Evolutionary conservation across 2,329 filamentous ascomycete species (phyloP).

Genomic region (Aureobasidium lini): DNA sequence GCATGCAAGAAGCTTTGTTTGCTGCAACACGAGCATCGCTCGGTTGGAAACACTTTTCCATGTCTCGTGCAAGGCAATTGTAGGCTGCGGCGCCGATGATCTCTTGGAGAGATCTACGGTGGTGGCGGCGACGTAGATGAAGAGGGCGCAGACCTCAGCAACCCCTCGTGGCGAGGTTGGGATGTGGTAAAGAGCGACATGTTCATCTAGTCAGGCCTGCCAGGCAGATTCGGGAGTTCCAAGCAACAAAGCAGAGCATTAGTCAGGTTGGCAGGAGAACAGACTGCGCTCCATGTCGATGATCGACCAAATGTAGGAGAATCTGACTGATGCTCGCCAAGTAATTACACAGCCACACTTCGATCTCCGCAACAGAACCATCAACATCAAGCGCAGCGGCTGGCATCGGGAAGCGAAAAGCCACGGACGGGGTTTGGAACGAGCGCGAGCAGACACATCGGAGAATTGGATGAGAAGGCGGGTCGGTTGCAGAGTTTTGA

Average conservation of each 20-base stretch:
- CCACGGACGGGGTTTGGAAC: conserved; percentile 6
- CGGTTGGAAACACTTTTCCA: background rate
- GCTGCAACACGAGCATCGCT: conserved; percentile 1
- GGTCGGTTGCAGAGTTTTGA: conserved; percentile 5
- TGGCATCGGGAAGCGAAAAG: conserved; percentile 9
- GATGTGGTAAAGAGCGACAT: background rate
- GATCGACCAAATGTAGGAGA: conserved; percentile 4
- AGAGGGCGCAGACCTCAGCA: background rate
- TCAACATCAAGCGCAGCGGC: conserved; percentile 1
- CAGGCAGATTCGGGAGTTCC: background rate
- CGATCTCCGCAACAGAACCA: background rate
- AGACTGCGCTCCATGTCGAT: background rate
- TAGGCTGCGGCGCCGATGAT: background rate
- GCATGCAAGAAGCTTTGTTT: conserved; percentile 5
- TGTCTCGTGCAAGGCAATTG: background rate
- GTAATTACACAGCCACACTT: conserved; percentile 11
- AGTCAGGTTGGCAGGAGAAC: background rate
- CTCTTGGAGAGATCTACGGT: background rate
- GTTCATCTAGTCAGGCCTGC: background rate
- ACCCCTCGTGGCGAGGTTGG: background rate
- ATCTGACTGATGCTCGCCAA: background rate
- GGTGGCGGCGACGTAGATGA: conserved; percentile 6
- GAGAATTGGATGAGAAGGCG: conserved; percentile 1
- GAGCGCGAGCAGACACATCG: background rate
- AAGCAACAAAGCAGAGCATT: background rate